These are phyloP conservation scores for Diddensiella santjacobensis DNA, from an alignment of 805 yeast species.

Conservation along the genomic window DNA sequence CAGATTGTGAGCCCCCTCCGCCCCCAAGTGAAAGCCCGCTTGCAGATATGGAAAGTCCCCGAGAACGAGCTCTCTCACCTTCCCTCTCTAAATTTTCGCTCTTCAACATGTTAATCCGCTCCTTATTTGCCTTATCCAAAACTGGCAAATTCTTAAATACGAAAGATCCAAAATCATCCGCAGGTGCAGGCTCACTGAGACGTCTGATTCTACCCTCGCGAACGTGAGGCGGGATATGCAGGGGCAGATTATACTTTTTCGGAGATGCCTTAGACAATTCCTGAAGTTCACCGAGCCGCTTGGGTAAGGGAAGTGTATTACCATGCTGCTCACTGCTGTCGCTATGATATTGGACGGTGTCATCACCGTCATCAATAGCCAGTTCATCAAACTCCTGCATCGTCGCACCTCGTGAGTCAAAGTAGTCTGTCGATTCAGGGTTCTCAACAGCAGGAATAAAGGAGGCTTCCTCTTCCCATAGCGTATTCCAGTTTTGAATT, in stretches of 20 bases:
- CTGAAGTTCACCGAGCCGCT: background rate
- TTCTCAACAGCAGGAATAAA: slow-evolving; percentile 76
- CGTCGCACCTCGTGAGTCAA: slow-evolving; percentile 85
- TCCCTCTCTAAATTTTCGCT: slow-evolving; percentile 71
- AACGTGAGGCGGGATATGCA: slow-evolving; percentile 52
- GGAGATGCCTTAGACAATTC: slow-evolving; percentile 3
- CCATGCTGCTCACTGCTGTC: slow-evolving; percentile 14
- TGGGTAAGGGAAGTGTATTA: background rate
- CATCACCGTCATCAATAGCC: slow-evolving; percentile 27
- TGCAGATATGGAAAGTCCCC: slow-evolving; percentile 41
- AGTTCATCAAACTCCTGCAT: slow-evolving; percentile 50
- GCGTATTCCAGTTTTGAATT: slow-evolving; percentile 62
- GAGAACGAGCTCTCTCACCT: slow-evolving; percentile 15
- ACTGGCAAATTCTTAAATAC: slow-evolving; percentile 85
- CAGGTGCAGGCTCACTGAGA: slow-evolving; percentile 62
- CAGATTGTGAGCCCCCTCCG: slow-evolving; percentile 26
- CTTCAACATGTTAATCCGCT: slow-evolving; percentile 81
- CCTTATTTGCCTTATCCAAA: slow-evolving; percentile 89
- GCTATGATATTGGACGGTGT: slow-evolving; percentile 26
- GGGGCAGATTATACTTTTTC: slow-evolving; percentile 31
- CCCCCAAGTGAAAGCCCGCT: background rate
- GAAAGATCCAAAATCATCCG: slow-evolving; percentile 78
- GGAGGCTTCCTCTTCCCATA: slow-evolving; percentile 68
- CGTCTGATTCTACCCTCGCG: slow-evolving; percentile 67
- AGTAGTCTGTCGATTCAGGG: slow-evolving; percentile 88